Evolutionary conservation across 192 early-diverging fungal genomes (phyloP).

Genomic region (Rhizoclosmatium sp.): DNA sequence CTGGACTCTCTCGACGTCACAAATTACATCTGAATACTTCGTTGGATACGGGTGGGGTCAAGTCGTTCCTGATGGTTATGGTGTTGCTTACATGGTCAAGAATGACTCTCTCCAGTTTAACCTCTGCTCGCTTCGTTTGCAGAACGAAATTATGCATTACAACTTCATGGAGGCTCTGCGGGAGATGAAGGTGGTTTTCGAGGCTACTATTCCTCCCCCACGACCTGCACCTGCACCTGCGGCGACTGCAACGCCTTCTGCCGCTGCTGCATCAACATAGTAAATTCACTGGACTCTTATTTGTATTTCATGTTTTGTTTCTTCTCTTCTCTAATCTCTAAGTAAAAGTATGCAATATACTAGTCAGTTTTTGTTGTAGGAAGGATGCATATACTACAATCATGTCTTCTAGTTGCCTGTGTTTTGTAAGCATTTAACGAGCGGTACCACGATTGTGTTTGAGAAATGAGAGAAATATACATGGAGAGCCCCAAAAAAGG

Average conservation of each 20-base stretch:
- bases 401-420: too few relatives aligned
- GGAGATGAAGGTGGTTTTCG: conserved; percentile 84
- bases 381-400: too few relatives aligned
- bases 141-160: conserved; percentile 76
- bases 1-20: conserved; percentile 93
- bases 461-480: too few relatives aligned
- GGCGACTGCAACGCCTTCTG: neutral
- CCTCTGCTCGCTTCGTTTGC: conserved; percentile 74
- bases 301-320: too few relatives aligned
- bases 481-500: too few relatives aligned
- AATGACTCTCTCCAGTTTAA: conserved; percentile 86
- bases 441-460: too few relatives aligned
- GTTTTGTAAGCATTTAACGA: too few relatives aligned
- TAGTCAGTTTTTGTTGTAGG: too few relatives aligned
- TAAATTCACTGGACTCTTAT: neutral
- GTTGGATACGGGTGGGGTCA: conserved; percentile 86
- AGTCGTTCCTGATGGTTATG: conserved; percentile 88
- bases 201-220: conserved; percentile 58
- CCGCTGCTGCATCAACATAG: neutral
- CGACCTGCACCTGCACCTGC: neutral
- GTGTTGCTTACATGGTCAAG: conserved; percentile 95
- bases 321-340: too few relatives aligned
- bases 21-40: conserved; percentile 91
- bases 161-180: conserved; percentile 86
- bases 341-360: too few relatives aligned